Base-by-base conservation (phyloP, 2,329 filamentous ascomycete species). In the Zalaria sp. region DNA sequence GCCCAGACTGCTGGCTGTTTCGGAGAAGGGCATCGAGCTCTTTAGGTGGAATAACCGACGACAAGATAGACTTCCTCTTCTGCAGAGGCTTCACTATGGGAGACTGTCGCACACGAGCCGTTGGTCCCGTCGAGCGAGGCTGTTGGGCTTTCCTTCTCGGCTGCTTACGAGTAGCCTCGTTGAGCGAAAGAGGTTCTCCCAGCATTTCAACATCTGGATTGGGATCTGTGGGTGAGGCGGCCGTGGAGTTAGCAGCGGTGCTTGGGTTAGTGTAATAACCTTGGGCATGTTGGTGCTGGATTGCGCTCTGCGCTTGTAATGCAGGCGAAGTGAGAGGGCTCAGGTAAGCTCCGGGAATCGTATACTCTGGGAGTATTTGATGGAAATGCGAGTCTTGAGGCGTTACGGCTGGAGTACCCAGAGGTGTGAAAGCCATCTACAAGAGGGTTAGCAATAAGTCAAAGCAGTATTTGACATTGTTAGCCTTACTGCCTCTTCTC, bases 391-490 rank as follows among this genome's bases (percentile, higher is more conserved):
- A 69, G 53, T 88, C 84, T 39, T 87, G 69, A 25, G 84, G 83
- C 2, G 83, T 88, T 35, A 89, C 83, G 4, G 83, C 84, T n/a
- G 84, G 84, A 11, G 84, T 88, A 7, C 84, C 83, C 27, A 89
- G 70, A 1, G 84, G 84, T 2, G 83, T 89, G 55, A 88, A 88
- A 6, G 78, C 69, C 73, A 84, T 77, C 29, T 11, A 8, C 7
- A 25, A 32, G 4, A 18, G 27, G 27, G 27, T 10, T 5, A 40
- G 40, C 26, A 36, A 32, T 7, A 2, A n/a, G 3, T 32, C 64
- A 72, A 55, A 3, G 7, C 29, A 32, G 7, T 2, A 32, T 32
- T 32, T 3, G 7, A 3, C 7, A 2, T 2, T 32, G 29, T 58
- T 75, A 73, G 57, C 80, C 57, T 40, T 57, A 68, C 81, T 59